Evolutionary conservation across 2,329 filamentous ascomycete species (phyloP).

Genomic region (Paracorniculantispora psalliotae): DNA sequence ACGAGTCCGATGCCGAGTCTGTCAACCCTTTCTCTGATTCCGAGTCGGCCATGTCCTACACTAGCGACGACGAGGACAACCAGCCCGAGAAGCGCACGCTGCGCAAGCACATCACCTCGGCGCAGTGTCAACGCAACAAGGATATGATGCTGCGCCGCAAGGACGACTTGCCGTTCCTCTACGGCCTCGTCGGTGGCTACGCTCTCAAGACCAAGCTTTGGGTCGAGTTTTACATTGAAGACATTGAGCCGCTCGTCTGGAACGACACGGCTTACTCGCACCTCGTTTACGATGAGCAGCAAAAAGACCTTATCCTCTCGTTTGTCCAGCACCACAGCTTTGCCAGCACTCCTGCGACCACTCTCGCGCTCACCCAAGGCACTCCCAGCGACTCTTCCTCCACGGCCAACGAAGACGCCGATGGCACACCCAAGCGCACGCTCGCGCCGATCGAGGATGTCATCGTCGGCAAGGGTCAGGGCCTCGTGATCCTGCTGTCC

Average conservation of each 20-base stretch:
- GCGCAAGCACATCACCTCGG: conserved; percentile 25
- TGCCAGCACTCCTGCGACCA: conserved; percentile 12
- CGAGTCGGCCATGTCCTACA: background rate
- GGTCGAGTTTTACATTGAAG: conserved; percentile 37
- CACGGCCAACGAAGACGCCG: conserved; percentile 17
- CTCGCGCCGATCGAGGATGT: conserved; percentile 31
- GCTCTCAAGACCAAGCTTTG: conserved; percentile 43
- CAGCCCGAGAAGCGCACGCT: conserved; percentile 11
- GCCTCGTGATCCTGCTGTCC: conserved; percentile 41
- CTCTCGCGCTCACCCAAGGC: conserved; percentile 11
- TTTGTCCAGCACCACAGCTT: conserved; percentile 41
- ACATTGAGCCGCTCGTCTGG: conserved; percentile 38
- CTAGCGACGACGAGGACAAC: conserved; percentile 9
- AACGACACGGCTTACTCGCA: conserved; percentile 42
- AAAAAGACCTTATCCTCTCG: conserved; percentile 43
- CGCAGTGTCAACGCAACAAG: conserved; percentile 34
- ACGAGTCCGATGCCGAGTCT: background rate
- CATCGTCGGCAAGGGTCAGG: conserved; percentile 39
- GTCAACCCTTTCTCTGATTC: background rate
- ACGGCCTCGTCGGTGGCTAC: conserved; percentile 38
- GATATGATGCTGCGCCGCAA: conserved; percentile 33
- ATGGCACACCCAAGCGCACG: conserved; percentile 5
- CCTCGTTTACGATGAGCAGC: conserved; percentile 42
- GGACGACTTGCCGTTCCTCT: conserved; percentile 37
- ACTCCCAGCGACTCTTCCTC: conserved; percentile 27